Evolutionary conservation across 129 eudicot species (phyloP), one percentile per base, ranked within the genome.

Genomic region (Gnaphalium uliginosum): DNA sequence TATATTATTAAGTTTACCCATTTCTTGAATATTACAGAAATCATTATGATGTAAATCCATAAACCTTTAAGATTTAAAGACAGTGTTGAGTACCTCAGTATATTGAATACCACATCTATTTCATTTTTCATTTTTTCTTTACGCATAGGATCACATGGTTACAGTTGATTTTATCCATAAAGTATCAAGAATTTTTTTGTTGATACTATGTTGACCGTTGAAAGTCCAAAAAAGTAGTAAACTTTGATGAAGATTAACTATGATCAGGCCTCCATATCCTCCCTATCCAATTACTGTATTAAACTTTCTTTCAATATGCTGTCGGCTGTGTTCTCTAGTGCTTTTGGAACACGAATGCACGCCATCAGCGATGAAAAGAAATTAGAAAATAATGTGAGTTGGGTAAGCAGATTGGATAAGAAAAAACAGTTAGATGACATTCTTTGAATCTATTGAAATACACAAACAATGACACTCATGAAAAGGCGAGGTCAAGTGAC

Each of bases 191-290:
- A 29, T 70, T 21, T 18, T 48, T 46, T 65, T 46, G 73, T 37
- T 29, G 78, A 82, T 77, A 77, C 79, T 72, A 82, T 77, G 85
- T 82, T 82, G 82, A 82, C 85, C 65, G 69, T 64, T 76, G 69
- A 64, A 81, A 62, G 68, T 51, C 73, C n/a, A 76, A 64, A 69
- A 63, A 68, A 69, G 71, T 43, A 58, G 50, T 43, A 27, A 59
- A 23, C 76, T 72, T 77, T 82, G 14, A 82, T 66, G 66, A 77
- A 77, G 75, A 62, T 71, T 57, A 77, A 33, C 69, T 27, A 81
- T 81, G 56, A 81, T 54, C 68, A 74, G 75, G 57, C 79, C 43
- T 73, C 27, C 68, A 68, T n/a, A 64, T 18, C 58, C 6, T 37
- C 71, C 23, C 56, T 73, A 80, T 66, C 79, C 79, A 73, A 48